A percentile compares a stretch with the other conserved stretches of the same genome.
phyloP scores from a whole-genome alignment of 805 yeast species.

The Pichia thaimueangensis region DNA sequence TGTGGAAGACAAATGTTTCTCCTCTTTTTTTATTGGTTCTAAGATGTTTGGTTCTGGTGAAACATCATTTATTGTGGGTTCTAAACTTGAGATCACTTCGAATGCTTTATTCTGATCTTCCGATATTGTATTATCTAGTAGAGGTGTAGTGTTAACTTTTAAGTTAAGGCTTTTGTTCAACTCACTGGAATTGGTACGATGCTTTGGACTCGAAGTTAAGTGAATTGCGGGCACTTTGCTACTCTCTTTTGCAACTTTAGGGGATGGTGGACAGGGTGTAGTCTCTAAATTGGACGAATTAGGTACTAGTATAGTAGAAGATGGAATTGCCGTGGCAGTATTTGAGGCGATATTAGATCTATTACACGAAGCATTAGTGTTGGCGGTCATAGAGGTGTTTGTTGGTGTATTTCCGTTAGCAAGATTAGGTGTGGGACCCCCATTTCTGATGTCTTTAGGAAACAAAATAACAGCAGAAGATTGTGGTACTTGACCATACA shows the following conservation, averaged over 20 bases:
- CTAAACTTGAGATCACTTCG: neutral
- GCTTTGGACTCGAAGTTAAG: neutral
- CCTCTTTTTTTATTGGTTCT: neutral
- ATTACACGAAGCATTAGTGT: slow-evolving; percentile 11
- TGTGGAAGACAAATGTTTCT: neutral
- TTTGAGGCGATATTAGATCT: slow-evolving; percentile 14
- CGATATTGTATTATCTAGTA: neutral
- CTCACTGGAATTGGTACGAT: neutral
- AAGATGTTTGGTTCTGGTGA: neutral
- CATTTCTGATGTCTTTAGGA: slow-evolving; percentile 34
- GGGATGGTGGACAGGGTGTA: slow-evolving; percentile 10
- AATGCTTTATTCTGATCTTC: neutral
- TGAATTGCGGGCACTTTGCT: neutral
- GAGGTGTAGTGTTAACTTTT: slow-evolving; percentile 1
- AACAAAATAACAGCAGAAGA: slow-evolving; percentile 43
- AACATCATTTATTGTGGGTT: neutral
- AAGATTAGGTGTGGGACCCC: too few species aligned
- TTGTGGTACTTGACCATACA: slow-evolving; percentile 11
- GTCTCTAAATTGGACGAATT: neutral
- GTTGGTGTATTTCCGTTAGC: too few species aligned
- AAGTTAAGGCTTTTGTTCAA: slow-evolving; percentile 2
- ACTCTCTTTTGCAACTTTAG: neutral
- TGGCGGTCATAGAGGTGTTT: too few species aligned
- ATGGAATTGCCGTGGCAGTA: too few species aligned
- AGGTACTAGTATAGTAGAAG: too few species aligned